These are phyloP conservation scores for Mortierella sp. DNA, from an alignment of 371 early-diverging fungal genomes.

Conservation along the genomic window DNA sequence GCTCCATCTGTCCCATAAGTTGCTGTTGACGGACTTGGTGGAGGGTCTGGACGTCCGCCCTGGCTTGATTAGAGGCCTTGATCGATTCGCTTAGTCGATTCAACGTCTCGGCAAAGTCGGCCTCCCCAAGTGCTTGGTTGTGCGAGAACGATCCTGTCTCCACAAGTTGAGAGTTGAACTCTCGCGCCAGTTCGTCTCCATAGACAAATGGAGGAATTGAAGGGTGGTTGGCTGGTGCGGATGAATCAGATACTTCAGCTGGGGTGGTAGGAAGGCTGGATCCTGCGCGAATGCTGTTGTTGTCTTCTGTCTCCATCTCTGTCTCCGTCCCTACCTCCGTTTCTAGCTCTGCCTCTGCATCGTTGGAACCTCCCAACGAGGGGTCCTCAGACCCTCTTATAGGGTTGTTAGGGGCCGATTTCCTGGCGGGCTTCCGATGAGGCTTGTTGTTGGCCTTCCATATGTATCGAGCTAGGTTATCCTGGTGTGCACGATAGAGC, in stretches of 20 bases:
- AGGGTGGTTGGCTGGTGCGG: neutral
- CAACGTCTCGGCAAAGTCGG: neutral
- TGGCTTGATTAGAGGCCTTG: neutral
- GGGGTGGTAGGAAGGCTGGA: neutral
- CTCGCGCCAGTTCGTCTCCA: slow-evolving; percentile 2
- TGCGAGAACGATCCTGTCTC: neutral
- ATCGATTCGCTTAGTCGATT: neutral
- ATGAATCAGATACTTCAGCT: neutral
- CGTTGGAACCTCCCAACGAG: neutral
- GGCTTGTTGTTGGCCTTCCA: slow-evolving; percentile 19
- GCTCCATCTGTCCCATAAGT: neutral
- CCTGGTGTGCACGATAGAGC: slow-evolving; percentile 25
- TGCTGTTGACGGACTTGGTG: neutral
- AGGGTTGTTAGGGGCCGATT: neutral
- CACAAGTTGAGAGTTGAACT: neutral
- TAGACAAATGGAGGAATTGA: neutral
- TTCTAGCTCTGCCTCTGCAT: neutral
- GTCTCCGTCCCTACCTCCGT: too few relatives aligned
- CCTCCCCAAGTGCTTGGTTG: neutral
- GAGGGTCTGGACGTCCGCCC: neutral
- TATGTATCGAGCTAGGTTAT: slow-evolving; percentile 23
- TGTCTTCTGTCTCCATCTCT: neutral
- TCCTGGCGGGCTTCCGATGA: neutral
- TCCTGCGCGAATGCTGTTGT: neutral
- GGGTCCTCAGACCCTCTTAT: neutral